These are phyloP conservation scores for Cardiosporidium cionae DNA, from an alignment of 169 alveolate species.

Conservation along the genomic window DNA sequence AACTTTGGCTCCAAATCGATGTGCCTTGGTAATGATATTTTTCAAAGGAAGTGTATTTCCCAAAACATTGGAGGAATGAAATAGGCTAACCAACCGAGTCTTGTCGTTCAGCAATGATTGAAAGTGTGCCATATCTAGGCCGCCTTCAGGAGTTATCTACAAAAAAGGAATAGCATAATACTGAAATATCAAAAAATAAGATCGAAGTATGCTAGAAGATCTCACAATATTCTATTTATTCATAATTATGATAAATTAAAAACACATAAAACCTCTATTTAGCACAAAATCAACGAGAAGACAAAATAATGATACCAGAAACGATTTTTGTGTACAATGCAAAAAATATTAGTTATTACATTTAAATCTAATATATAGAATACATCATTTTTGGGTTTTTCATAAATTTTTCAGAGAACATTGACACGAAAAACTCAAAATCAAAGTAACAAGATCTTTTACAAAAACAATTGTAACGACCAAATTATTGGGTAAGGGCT, in stretches of 20 bases:
- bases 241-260: too few species aligned
- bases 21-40: slow-evolving; percentile 16
- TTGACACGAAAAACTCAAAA: background rate
- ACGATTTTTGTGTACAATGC: too few species aligned
- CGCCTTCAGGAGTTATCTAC: background rate
- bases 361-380: background rate
- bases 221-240: too few species aligned
- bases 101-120: slow-evolving; percentile 13
- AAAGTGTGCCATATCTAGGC: slow-evolving; percentile 19
- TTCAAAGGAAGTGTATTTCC: slow-evolving; percentile 28
- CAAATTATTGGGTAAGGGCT: background rate
- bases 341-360: too few species aligned
- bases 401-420: background rate
- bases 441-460: background rate
- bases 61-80: slow-evolving; percentile 28
- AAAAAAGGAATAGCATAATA: background rate
- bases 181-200: background rate
- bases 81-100: slow-evolving; percentile 26
- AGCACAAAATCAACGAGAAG: background rate
- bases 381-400: background rate
- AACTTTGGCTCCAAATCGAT: slow-evolving; percentile 19
- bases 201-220: background rate
- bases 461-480: background rate
- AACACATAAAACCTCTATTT: too few species aligned
- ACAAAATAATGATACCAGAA: too few species aligned